Conservation (phyloP, 352 stramenopile species). For the Saprolegnia diclina region DNA sequence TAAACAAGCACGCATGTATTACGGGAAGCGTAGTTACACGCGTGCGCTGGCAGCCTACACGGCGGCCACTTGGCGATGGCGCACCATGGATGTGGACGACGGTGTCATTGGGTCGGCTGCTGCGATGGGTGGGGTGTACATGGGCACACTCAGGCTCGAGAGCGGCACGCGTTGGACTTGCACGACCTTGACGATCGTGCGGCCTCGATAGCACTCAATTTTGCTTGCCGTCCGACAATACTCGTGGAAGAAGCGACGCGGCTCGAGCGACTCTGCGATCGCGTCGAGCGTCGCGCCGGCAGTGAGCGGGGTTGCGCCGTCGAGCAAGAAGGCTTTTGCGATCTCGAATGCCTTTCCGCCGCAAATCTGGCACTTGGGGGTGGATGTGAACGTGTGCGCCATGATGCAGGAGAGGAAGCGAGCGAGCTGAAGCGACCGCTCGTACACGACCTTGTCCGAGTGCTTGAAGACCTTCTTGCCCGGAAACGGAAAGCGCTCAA, state of each 20-base stretch:
- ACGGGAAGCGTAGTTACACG: too few relatives aligned
- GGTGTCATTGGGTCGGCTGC: too few relatives aligned
- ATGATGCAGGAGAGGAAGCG: conserved; percentile 19
- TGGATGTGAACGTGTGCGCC: conserved; percentile 22
- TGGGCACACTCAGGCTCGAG: not conserved
- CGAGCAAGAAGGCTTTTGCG: conserved; percentile 21
- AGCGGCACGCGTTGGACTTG: conserved; percentile 23
- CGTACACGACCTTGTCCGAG: not conserved
- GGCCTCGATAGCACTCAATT: conserved; percentile 28
- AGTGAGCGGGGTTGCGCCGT: not conserved
- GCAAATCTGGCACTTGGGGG: conserved; percentile 21
- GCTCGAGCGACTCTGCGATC: conserved; percentile 5
- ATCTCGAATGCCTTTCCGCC: conserved; percentile 23
- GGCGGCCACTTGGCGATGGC: not conserved
- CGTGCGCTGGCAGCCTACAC: too few relatives aligned
- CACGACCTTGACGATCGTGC: conserved; percentile 25
- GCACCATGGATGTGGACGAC: not conserved
- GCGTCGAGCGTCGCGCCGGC: not conserved
- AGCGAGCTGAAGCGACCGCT: conserved; percentile 14
- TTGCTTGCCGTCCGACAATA: conserved; percentile 25
- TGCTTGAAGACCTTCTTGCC: conserved; percentile 20
- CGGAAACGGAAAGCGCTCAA: conserved; percentile 25
- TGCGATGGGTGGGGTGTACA: not conserved
- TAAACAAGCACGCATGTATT: too few relatives aligned
- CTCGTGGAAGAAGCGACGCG: conserved; percentile 20